Evolutionary conservation across 805 yeast species (phyloP).

Genomic region (Wickerhamiella alocasiicola): DNA sequence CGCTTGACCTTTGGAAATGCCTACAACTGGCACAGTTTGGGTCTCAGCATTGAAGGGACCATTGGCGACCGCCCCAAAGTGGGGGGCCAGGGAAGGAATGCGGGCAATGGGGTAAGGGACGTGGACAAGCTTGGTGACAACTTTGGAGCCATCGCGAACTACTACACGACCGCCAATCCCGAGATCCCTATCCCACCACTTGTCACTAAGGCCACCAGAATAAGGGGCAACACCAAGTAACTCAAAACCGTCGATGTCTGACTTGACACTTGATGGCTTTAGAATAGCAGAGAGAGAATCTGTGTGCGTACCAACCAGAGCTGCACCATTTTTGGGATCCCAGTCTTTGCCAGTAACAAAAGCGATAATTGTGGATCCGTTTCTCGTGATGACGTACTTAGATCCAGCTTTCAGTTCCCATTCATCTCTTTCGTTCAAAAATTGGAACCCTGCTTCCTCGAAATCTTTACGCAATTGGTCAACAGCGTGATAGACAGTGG

Average conservation of each 20-base stretch:
- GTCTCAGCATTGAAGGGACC: slow-evolving; percentile 73
- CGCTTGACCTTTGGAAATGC: slow-evolving; percentile 26
- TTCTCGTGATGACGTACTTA: slow-evolving; percentile 49
- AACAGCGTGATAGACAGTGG: slow-evolving; percentile 74
- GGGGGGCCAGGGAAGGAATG: slow-evolving; percentile 78
- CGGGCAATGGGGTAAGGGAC: slow-evolving; percentile 45
- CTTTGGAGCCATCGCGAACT: slow-evolving; percentile 31
- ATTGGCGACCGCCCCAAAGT: slow-evolving; percentile 58
- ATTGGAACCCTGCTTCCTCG: slow-evolving; percentile 48
- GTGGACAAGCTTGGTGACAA: slow-evolving; percentile 29
- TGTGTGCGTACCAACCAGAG: slow-evolving; percentile 60
- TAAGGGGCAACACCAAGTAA: slow-evolving; percentile 76
- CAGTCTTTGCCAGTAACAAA: slow-evolving; percentile 59
- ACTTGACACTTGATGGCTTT: slow-evolving; percentile 59
- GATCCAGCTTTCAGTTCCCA: slow-evolving; percentile 41
- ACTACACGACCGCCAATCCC: slow-evolving; percentile 73
- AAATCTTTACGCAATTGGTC: slow-evolving; percentile 37
- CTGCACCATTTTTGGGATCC: slow-evolving; percentile 49
- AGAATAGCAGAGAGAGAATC: slow-evolving; percentile 58
- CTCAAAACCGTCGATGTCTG: slow-evolving; percentile 61
- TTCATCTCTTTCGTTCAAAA: slow-evolving; percentile 47
- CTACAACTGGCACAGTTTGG: slow-evolving; percentile 69
- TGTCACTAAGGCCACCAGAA: slow-evolving; percentile 44
- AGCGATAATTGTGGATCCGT: slow-evolving; percentile 56
- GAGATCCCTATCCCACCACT: slow-evolving; percentile 74